phyloP scores from a whole-genome alignment of 2,329 filamentous ascomycete genomes.

The Tolypocladium album region DNA sequence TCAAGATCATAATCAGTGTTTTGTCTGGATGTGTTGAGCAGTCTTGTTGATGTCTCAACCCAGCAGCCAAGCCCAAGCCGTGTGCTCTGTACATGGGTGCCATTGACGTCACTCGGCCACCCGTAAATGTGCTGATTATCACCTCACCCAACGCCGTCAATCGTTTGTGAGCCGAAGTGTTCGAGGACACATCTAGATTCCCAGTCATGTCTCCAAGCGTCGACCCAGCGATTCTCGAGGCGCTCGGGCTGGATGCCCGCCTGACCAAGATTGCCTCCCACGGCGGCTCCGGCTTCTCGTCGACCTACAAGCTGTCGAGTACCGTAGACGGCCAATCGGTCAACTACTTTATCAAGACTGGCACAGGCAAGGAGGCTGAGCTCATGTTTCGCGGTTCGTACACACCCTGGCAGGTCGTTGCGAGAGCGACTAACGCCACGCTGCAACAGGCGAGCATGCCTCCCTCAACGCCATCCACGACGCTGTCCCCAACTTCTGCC shows the following conservation, averaged over 20 bases:
- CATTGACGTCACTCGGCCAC: background rate
- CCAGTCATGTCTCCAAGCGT: slow-evolving; percentile 33
- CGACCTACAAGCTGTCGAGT: slow-evolving; percentile 48
- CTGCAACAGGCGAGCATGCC: slow-evolving; percentile 57
- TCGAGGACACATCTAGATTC: background rate
- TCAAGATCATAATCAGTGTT: background rate
- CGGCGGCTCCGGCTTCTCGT: slow-evolving; percentile 58
- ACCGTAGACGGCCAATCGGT: slow-evolving; percentile 35
- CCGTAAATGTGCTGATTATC: background rate
- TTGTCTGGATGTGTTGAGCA: background rate
- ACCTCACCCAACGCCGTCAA: background rate
- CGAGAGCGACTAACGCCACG: background rate
- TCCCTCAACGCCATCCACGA: slow-evolving; percentile 74
- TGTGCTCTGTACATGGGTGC: background rate
- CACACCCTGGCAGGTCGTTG: background rate
- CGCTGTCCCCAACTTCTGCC: slow-evolving; percentile 64
- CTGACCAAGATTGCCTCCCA: slow-evolving; percentile 45
- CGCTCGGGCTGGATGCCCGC: slow-evolving; percentile 46
- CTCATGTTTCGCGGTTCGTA: slow-evolving; percentile 57
- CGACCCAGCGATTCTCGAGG: slow-evolving; percentile 51
- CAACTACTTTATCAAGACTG: slow-evolving; percentile 65
- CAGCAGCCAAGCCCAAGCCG: background rate
- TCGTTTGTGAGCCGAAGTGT: background rate
- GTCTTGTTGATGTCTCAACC: background rate
- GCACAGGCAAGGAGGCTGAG: slow-evolving; percentile 44